A percentile compares a stretch with the other conserved stretches of the same genome.
Evolutionary conservation across 2,329 filamentous ascomycete species (phyloP).

Genomic region (Monosporascus sp.): DNA sequence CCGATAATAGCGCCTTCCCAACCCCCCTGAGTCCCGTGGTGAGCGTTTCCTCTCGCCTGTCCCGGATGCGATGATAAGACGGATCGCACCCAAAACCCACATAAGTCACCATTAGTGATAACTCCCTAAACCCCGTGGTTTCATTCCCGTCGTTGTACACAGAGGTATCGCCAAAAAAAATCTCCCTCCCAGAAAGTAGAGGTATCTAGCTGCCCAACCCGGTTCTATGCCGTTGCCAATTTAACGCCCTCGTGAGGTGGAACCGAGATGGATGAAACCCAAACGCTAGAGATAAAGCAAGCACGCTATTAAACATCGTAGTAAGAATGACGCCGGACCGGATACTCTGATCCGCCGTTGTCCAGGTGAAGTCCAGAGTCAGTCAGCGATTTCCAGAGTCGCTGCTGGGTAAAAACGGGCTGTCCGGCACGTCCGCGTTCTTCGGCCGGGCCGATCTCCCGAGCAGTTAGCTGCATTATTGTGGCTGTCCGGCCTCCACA

Average conservation of each 20-base stretch:
- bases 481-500: slow-evolving; percentile 9
- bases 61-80: neutral
- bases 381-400: neutral
- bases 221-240: slow-evolving; percentile 14
- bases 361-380: neutral
- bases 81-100: too few relatives aligned
- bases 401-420: neutral
- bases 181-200: neutral
- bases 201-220: slow-evolving; percentile 15
- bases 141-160: slow-evolving; percentile 5
- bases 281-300: slow-evolving; percentile 11
- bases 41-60: neutral
- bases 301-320: slow-evolving; percentile 18
- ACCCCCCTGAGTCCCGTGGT: too few relatives aligned
- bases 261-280: slow-evolving; percentile 1
- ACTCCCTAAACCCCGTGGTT: slow-evolving; percentile 9
- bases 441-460: slow-evolving; percentile 1
- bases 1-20: neutral
- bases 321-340: slow-evolving; percentile 8
- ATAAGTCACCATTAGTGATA: neutral
- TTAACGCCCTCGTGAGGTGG: slow-evolving; percentile 7
- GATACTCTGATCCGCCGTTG: neutral
- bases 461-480: slow-evolving; percentile 4
- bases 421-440: neutral
- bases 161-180: slow-evolving; percentile 15